These are phyloP conservation scores for Carex pumila DNA, from an alignment of 176 grass and related monocot genomes.

Conservation along the genomic window DNA sequence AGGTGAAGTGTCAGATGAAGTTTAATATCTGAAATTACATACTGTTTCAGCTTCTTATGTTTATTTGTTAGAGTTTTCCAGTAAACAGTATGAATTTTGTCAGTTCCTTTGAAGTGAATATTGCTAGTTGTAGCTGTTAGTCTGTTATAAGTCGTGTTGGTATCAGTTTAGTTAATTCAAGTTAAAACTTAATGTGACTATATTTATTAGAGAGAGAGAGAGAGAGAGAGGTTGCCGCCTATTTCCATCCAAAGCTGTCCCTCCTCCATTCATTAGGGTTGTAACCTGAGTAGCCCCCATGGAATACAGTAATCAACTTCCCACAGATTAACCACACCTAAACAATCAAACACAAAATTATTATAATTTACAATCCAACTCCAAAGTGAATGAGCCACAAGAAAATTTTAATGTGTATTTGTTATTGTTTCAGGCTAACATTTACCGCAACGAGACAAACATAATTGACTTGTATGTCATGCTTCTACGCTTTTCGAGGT, in stretches of 20 bases:
- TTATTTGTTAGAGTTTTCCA: background rate
- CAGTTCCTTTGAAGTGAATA: background rate
- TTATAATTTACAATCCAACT: too few relatives aligned
- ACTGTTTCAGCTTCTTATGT: background rate
- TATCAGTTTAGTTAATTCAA: background rate
- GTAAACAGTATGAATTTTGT: background rate
- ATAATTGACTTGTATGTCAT: conserved; percentile 45
- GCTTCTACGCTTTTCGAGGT: conserved; percentile 43
- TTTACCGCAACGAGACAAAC: conserved; percentile 31
- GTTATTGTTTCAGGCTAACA: conserved; percentile 23
- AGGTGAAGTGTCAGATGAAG: background rate
- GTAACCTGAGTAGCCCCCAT: too few relatives aligned
- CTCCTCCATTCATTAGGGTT: too few relatives aligned
- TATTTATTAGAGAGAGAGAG: background rate
- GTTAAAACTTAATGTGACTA: background rate
- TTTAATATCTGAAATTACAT: background rate
- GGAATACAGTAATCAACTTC: too few relatives aligned
- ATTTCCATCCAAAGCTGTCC: too few relatives aligned
- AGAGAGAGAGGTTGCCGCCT: too few relatives aligned
- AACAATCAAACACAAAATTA: too few relatives aligned
- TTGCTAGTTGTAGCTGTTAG: background rate
- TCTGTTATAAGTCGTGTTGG: background rate
- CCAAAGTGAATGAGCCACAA: too few relatives aligned
- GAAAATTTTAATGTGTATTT: background rate
- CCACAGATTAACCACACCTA: too few relatives aligned